A percentile compares a stretch with the other conserved stretches of the same genome.
Evolutionary conservation across 2,329 filamentous ascomycete species (phyloP).

Genomic region (Fusarium tupiense): DNA sequence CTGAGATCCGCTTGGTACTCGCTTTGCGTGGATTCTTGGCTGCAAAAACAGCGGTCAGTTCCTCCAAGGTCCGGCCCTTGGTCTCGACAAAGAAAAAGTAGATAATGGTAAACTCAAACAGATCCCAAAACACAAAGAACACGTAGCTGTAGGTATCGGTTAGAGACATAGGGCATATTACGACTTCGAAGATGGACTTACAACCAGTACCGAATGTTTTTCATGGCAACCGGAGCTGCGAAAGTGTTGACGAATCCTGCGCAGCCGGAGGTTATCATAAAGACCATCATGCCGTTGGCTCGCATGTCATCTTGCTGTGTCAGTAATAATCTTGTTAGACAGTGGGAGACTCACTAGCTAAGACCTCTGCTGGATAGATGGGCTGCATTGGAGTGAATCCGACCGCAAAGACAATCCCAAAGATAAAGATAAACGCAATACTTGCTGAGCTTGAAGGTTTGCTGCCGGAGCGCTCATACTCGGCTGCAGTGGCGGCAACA

Average conservation of each 20-base stretch:
- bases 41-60: background rate
- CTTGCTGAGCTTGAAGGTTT: background rate
- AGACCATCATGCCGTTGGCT: background rate
- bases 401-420: background rate
- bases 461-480: background rate
- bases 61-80: background rate
- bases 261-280: background rate
- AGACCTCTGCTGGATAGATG: background rate
- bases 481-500: background rate
- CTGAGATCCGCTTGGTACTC: background rate
- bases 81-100: background rate
- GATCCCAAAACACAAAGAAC: background rate
- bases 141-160: background rate
- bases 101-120: background rate
- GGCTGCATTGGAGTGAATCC: background rate
- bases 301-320: background rate
- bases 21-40: background rate
- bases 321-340: accelerated
- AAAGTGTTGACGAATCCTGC: background rate
- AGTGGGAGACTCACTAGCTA: background rate
- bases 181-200: background rate
- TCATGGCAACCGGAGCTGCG: background rate
- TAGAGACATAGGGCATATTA: accelerated
- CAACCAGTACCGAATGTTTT: background rate
- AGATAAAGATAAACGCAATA: background rate